These are phyloP conservation scores for Aphanocladium album DNA, from an alignment of 2,329 filamentous ascomycete species.

Conservation along the genomic window DNA sequence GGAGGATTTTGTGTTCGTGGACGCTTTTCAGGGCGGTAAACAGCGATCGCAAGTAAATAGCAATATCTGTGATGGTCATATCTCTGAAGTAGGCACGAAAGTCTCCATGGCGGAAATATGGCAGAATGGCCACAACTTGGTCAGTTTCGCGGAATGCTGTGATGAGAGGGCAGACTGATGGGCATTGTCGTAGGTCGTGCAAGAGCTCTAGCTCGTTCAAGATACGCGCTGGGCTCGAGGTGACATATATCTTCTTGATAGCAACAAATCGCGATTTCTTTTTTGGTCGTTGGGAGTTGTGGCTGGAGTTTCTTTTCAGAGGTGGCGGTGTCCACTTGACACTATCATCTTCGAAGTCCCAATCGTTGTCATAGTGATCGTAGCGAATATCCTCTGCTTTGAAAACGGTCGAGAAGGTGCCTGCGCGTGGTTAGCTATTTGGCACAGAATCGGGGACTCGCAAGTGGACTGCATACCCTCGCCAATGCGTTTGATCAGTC, in stretches of 20 bases:
- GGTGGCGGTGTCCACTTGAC: constrained; percentile 67
- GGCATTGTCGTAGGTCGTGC: constrained; percentile 75
- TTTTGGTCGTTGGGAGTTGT: constrained; percentile 28
- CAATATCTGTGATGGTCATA: constrained; percentile 80
- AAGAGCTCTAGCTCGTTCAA: constrained; percentile 94
- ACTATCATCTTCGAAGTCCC: constrained; percentile 69
- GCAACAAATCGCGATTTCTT: constrained; percentile 71
- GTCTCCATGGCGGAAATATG: constrained; percentile 93
- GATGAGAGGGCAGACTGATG: constrained; percentile 88
- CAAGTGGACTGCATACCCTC: constrained; percentile 59
- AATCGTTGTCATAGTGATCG: constrained; percentile 75
- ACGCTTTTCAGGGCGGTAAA: constrained; percentile 82
- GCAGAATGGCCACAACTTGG: constrained; percentile 89
- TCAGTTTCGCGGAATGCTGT: constrained; percentile 94
- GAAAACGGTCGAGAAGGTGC: constrained; percentile 98
- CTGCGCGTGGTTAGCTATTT: constrained; percentile 40
- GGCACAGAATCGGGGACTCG: not conserved
- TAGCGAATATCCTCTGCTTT: constrained; percentile 94
- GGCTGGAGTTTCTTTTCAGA: constrained; percentile 44
- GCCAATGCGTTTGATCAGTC: constrained; percentile 92
- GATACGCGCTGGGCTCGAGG: constrained; percentile 87
- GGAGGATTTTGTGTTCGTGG: constrained; percentile 78
- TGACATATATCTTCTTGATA: constrained; percentile 99
- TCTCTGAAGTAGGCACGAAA: constrained; percentile 92
- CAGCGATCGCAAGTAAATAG: constrained; percentile 81